Base-by-base conservation (phyloP, 2,329 filamentous ascomycete genomes). In the Aquanectria penicillioides region DNA sequence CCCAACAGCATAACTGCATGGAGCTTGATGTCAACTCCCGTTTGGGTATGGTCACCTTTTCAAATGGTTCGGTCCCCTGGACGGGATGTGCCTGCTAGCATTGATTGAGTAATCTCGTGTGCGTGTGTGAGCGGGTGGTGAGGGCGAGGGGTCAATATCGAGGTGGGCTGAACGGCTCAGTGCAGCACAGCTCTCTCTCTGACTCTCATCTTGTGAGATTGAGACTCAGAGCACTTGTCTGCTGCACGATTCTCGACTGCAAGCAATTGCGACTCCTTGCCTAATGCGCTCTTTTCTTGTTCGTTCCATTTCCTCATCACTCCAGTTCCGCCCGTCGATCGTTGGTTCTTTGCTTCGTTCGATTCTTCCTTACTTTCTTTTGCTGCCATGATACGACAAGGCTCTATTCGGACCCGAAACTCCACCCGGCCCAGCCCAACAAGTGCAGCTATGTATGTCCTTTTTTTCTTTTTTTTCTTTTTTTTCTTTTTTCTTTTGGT, bases 361-460 rank as follows among this genome's bases (percentile, higher is more conserved):
- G 37, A 51, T 51, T 43, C 13, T 34, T 23, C 36, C 37, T 51
- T 41, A 20, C 37, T 40, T 40, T 28, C 49, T 34, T 22, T 41
- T 28, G 41, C 51, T 40, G 26, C 48, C 40, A 58, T 62, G 63
- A 55, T 56, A 47, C 63, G 58, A 60, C 57, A 59, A 60, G 54
- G 51, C 54, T 57, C 40, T 41, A 23, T 37, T 54, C 47, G 38
- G 49, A 48, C 20, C 40, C 36, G 41, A 44, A 18, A 20, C 43
- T 22, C 43, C 31, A 48, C 36, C 37, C 25, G 8, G 28, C 13
- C 28, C 23, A 17, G n/a, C n/a, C n/a, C n/a, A n/a, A n/a, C n/a
- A n/a, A n/a, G n/a, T n/a, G n/a, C n/a, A n/a, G n/a, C n/a, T n/a
- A n/a, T n/a, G n/a, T n/a, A n/a, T n/a, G n/a, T n/a, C n/a, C n/a